Evolutionary conservation across 176 grass and related monocot genomes (phyloP).

Genomic region (Luzula sylvatica): DNA sequence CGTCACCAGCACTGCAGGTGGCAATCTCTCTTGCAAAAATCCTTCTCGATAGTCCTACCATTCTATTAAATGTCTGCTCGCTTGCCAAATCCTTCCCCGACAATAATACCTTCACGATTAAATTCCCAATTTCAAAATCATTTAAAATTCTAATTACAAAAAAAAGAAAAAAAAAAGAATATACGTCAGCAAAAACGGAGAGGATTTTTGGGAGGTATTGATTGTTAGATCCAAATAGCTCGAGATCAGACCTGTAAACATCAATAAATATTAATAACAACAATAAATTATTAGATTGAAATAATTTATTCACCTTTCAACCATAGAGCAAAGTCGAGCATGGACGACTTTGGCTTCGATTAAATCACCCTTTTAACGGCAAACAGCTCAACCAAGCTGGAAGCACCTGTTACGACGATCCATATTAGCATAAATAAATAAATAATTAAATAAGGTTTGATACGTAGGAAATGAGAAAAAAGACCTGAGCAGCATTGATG

Average conservation of each 20-base stretch:
- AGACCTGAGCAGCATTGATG: slow-evolving; percentile 83
- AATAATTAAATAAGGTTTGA: not conserved
- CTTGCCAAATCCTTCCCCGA: slow-evolving; percentile 62
- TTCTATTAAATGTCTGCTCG: slow-evolving; percentile 52
- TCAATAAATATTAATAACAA: not conserved
- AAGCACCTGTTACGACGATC: slow-evolving; percentile 44
- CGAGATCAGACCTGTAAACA: slow-evolving; percentile 56
- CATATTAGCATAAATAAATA: slow-evolving; percentile 4
- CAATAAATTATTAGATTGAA: not conserved
- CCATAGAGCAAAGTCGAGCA: slow-evolving; percentile 83
- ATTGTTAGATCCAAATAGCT: slow-evolving; percentile 65
- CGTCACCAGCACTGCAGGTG: slow-evolving; percentile 59
- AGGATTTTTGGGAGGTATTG: slow-evolving; percentile 77
- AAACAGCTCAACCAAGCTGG: slow-evolving; percentile 84
- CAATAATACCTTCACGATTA: slow-evolving; percentile 67
- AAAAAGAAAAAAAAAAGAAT: too few relatives aligned
- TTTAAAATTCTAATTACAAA: too few relatives aligned
- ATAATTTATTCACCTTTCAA: slow-evolving; percentile 58
- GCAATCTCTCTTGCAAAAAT: slow-evolving; percentile 81
- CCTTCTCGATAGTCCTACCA: slow-evolving; percentile 56
- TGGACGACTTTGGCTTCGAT: slow-evolving; percentile 99
- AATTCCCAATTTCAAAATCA: not conserved
- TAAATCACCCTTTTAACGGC: slow-evolving; percentile 91
- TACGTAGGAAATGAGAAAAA: not conserved
- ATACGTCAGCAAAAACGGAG: slow-evolving; percentile 78